A percentile compares a stretch with the other conserved stretches of the same genome.
phyloP scores from a whole-genome alignment of 2,329 filamentous ascomycete genomes.

The Calonectria henricotiae region DNA sequence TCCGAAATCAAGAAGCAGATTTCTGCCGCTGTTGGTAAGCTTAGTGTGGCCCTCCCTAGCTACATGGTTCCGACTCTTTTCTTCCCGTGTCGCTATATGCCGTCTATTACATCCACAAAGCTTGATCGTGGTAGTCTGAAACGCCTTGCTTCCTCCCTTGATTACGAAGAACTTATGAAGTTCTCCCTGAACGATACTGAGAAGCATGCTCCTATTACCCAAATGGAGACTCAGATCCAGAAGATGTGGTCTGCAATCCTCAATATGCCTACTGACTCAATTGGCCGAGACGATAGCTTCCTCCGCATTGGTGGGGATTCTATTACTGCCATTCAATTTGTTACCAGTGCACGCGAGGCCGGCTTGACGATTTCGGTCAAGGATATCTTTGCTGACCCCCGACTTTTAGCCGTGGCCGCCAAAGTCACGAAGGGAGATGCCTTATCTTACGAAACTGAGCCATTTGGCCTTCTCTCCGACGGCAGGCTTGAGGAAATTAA shows the following conservation, averaged over 20 bases:
- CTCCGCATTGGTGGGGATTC: constrained; percentile 40
- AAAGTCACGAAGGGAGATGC: background rate
- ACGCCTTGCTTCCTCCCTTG: constrained; percentile 9
- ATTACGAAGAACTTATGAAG: background rate
- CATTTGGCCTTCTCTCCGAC: background rate
- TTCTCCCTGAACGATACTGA: constrained; percentile 1
- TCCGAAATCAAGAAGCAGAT: constrained; percentile 5
- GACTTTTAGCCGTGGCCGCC: constrained; percentile 11
- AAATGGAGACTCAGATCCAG: constrained; percentile 12
- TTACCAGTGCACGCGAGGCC: constrained; percentile 25
- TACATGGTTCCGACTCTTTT: constrained; percentile 43
- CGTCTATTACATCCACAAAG: constrained; percentile 35
- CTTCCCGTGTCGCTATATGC: constrained; percentile 26
- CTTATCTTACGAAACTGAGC: background rate
- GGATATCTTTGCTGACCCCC: constrained; percentile 30
- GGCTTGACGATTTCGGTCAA: constrained; percentile 31
- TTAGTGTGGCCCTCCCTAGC: constrained; percentile 26
- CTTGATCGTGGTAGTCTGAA: constrained; percentile 31
- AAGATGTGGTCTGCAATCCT: constrained; percentile 14
- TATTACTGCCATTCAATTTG: constrained; percentile 50
- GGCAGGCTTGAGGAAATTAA: background rate
- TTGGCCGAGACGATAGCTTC: constrained; percentile 32
- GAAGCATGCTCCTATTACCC: constrained; percentile 4
- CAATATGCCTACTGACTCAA: background rate
- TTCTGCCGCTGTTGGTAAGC: constrained; percentile 4